A percentile compares a stretch with the other conserved stretches of the same genome.
Conservation (phyloP, 2,329 filamentous ascomycete species). For the Colletotrichum ledebouriae region DNA sequence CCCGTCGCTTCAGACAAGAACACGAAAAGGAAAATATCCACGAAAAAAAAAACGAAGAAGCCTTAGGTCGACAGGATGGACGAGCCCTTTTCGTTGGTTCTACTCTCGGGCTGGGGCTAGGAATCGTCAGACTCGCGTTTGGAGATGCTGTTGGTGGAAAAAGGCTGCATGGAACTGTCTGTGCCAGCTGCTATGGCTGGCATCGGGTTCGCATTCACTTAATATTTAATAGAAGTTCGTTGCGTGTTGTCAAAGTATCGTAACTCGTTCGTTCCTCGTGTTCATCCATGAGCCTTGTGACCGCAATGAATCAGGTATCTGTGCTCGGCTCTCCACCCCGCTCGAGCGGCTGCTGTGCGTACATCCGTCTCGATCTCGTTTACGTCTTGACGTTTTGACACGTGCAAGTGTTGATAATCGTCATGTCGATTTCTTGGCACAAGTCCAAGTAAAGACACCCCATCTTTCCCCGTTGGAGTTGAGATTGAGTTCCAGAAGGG, state of each 20-base stretch:
- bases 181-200: conserved; percentile 43
- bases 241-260: conserved; percentile 46
- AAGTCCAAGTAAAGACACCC: background rate
- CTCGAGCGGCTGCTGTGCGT: conserved; percentile 15
- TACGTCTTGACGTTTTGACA: conserved; percentile 19
- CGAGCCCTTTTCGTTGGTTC: conserved; percentile 44
- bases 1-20: conserved; percentile 45
- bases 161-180: conserved; percentile 38
- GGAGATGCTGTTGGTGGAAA: conserved; percentile 41
- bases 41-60: conserved; percentile 45
- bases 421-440: conserved; percentile 10
- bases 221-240: conserved; percentile 61
- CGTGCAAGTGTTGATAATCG: conserved; percentile 3
- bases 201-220: conserved; percentile 46
- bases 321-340: conserved; percentile 8
- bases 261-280: background rate
- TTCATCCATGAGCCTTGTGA: conserved; percentile 1
- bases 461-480: background rate
- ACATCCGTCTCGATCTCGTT: background rate
- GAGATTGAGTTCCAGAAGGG: conserved; percentile 30
- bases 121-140: conserved; percentile 42
- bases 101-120: conserved; percentile 35
- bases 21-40: conserved; percentile 45
- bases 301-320: background rate
- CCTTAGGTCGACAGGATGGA: conserved; percentile 42